Base-by-base conservation (phyloP, 805 yeast genomes). In the Schwanniomyces sp. region DNA sequence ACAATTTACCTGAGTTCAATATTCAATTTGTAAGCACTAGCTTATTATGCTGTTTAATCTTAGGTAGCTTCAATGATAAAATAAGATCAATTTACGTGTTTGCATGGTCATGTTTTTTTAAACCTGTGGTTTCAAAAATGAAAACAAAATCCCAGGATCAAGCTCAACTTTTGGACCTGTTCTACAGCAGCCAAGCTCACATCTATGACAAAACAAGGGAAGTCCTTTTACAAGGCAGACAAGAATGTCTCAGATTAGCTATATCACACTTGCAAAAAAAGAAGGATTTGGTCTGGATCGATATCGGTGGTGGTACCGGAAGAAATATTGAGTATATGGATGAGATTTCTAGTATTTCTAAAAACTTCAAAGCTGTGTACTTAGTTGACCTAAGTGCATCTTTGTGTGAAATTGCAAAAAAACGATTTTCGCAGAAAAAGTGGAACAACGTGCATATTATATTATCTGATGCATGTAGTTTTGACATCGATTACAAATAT, bases 301-400 rank as follows among this genome's bases (percentile, higher is more conserved):
- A 86, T 61, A 79, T 88, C 58, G 96, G 95, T 43, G 95, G 95
- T 28, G 96, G 96, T 21, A 88, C 96, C 5, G 96, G 95, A 41
- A 75, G 82, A 65, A 88, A 88, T 67, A 84, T 88, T 57, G 94
- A 88, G 65, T 75, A 78, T 56, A 88, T 88, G 95, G 72, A 85
- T 61, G 61, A 71, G 38, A 67, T 81, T 40, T 67, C 78, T 43
- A 74, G 82, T 11, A 63, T 84, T 38, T 54, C 69, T 26, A 49
- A 56, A 9, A 66, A 72, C 52, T 88, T 88, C 65, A 76, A 79
- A 53, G 86, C 86, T 11, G 76, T 88, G 42, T 86, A 85, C 58
- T 74, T 88, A 47, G 82, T 88, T 41, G 96, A 88, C 62, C 72
- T 88, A 49, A 85, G 91, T 1, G 88, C 91, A 7, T 85, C 91